Evolutionary conservation across 768 basidiomycete species (phyloP).

Genomic region (Tylopilus felleus): DNA sequence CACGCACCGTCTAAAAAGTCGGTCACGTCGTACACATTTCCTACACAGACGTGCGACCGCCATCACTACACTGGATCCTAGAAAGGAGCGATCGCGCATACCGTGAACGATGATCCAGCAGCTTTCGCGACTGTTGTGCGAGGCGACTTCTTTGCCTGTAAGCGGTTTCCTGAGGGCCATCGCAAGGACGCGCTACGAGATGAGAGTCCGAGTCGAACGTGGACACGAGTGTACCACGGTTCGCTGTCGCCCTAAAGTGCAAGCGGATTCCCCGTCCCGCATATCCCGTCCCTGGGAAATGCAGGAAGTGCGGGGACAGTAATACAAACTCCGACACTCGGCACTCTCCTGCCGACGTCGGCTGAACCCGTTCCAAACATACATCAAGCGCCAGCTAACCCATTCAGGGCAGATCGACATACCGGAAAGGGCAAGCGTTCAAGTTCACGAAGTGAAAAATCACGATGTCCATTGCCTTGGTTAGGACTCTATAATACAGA

Average conservation of each 20-base stretch:
- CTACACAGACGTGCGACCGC: conserved; percentile 30
- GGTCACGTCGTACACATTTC: conserved; percentile 75
- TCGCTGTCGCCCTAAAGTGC: background rate
- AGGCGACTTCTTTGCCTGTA: conserved; percentile 49
- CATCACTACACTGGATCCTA: background rate
- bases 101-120: conserved; percentile 88
- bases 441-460: conserved; percentile 1
- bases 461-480: background rate
- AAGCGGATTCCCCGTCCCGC: conserved; percentile 6
- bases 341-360: background rate
- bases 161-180: conserved; percentile 26
- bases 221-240: background rate
- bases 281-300: conserved; percentile 1
- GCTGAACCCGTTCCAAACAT: background rate
- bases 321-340: conserved; percentile 7
- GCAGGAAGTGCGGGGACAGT: no score
- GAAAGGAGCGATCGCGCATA: conserved; percentile 25
- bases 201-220: background rate
- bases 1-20: conserved; percentile 68
- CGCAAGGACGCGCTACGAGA: background rate
- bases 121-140: conserved; percentile 56
- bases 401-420: conserved; percentile 1
- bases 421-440: conserved; percentile 8
- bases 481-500: background rate
- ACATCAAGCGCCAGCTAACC: background rate